Conservation (phyloP, 2,329 filamentous ascomycete genomes). For the Pseudogymnoascus sp. region DNA sequence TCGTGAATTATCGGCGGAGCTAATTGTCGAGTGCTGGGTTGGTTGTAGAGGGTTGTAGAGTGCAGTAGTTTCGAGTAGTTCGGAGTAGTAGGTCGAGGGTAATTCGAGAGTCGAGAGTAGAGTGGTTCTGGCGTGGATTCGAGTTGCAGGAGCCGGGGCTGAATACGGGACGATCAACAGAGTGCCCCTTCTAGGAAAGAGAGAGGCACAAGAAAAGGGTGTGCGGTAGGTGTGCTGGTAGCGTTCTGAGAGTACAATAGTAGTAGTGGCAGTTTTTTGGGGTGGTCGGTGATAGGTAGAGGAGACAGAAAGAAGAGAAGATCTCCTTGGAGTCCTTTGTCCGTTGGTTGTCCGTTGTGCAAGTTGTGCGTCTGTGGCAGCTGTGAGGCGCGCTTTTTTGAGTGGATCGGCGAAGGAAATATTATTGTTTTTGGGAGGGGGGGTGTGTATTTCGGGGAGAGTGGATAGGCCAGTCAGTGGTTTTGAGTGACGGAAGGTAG, state of each 20-base stretch:
- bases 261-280: not conserved
- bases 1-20: not conserved
- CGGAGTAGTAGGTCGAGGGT: no score
- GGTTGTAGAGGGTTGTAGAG: not conserved
- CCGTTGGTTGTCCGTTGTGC: not conserved
- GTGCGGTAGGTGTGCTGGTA: no score
- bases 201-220: slow-evolving; percentile 1
- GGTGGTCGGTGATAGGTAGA: not conserved
- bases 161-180: slow-evolving; percentile 3
- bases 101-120: not conserved
- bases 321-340: no score
- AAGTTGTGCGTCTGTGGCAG: not conserved
- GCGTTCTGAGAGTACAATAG: not conserved
- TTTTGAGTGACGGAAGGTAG: not conserved
- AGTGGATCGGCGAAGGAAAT: not conserved
- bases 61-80: no score
- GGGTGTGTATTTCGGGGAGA: not conserved
- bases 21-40: not conserved
- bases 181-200: not conserved
- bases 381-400: not conserved
- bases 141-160: not conserved
- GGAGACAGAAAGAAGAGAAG: not conserved
- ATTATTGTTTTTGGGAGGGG: not conserved
- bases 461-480: no score
- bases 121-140: not conserved